A percentile compares a stretch with the other conserved stretches of the same genome.
These are phyloP conservation scores for Aureobasidium leucospermi DNA, from an alignment of 2,329 filamentous ascomycete genomes.

Conservation along the genomic window DNA sequence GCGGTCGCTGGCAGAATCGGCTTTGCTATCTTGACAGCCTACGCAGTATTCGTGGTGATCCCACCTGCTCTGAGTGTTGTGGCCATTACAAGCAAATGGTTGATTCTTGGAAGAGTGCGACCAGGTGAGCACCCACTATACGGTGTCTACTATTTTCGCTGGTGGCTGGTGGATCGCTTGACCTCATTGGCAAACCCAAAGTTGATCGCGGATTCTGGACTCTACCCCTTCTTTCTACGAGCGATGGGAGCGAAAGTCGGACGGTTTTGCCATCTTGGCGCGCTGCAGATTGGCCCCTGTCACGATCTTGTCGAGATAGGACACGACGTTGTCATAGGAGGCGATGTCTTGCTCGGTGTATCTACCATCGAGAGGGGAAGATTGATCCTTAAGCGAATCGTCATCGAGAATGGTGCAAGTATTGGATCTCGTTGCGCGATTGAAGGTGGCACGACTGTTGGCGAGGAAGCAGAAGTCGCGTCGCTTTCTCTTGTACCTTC, in stretches of 20 bases:
- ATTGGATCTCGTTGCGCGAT: neutral
- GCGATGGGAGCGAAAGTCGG: neutral
- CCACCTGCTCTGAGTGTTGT: neutral
- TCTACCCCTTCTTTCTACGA: neutral
- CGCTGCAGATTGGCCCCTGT: neutral
- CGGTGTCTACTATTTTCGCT: neutral
- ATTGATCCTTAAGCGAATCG: neutral
- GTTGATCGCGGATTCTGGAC: neutral
- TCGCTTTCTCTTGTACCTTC: neutral
- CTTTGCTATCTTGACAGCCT: neutral
- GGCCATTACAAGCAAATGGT: neutral
- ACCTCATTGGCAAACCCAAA: neutral
- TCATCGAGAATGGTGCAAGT: neutral
- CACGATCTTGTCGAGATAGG: neutral
- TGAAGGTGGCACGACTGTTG: neutral
- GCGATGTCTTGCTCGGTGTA: neutral
- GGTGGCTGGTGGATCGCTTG: neutral
- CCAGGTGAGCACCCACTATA: neutral
- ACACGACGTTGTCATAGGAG: neutral
- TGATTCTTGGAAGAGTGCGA: neutral
- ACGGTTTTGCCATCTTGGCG: neutral
- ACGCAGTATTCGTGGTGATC: neutral
- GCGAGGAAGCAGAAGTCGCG: neutral
- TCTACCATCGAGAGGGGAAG: neutral
- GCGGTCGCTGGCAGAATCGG: neutral